Evolutionary conservation across 805 yeast species (phyloP).

Genomic region (Clavispora fructus): DNA sequence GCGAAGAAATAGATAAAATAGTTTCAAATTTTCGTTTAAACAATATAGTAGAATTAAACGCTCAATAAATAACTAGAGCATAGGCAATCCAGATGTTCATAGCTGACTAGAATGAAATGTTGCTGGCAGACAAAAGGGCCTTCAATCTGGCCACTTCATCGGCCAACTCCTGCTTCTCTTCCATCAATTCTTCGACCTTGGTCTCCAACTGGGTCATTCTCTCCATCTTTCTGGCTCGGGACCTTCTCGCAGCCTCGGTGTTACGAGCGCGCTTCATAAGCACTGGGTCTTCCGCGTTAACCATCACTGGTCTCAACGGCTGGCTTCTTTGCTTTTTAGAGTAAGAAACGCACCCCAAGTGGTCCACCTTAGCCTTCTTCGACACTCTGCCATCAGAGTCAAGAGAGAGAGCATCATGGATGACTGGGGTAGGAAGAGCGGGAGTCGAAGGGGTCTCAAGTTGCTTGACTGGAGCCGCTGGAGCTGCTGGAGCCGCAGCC

Average conservation of each 20-base stretch:
- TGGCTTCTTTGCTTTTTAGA: constrained; percentile 68
- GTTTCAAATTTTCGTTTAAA: background rate
- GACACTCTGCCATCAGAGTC: constrained; percentile 1
- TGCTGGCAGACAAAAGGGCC: constrained; percentile 32
- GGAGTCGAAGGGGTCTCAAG: constrained; percentile 2
- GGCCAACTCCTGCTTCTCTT: constrained; percentile 55
- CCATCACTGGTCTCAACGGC: constrained; percentile 67
- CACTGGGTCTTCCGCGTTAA: constrained; percentile 53
- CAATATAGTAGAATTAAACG: background rate
- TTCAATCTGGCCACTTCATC: constrained; percentile 60
- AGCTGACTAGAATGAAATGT: constrained; percentile 8
- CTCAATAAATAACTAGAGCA: constrained; percentile 1
- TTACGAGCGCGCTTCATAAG: constrained; percentile 89
- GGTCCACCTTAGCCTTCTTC: constrained; percentile 46
- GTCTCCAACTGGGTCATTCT: constrained; percentile 79
- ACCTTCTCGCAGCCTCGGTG: constrained; percentile 96
- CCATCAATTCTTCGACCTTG: constrained; percentile 60
- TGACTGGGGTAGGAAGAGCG: constrained; percentile 10
- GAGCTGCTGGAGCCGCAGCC: constrained; percentile 19
- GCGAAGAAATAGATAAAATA: constrained; percentile 25
- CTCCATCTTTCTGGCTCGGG: constrained; percentile 88
- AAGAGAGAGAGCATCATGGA: constrained; percentile 1
- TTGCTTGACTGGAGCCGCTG: constrained; percentile 8
- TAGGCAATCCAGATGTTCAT: background rate
- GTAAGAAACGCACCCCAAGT: constrained; percentile 70